Evolutionary conservation across 2,329 filamentous ascomycete genomes (phyloP), one percentile per base, ranked within the genome.

Genomic region (Talaromyces sp.): DNA sequence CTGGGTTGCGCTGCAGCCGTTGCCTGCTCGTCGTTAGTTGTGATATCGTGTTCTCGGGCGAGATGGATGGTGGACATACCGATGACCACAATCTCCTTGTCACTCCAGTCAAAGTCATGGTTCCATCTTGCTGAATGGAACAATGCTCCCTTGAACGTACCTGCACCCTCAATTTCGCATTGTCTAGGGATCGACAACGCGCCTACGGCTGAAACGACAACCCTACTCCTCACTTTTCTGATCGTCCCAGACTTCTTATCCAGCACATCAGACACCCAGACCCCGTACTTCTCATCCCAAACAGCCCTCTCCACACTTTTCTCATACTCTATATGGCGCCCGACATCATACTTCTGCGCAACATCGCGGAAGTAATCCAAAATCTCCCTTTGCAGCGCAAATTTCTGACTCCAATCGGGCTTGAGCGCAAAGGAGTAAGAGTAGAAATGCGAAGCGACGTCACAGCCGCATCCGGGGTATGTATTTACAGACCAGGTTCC

Each of bases 1-100:
- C 66, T 82, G 80, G 0, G 80, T 81, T 6, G 80, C 80, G 57
- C 75, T 78, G 65, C 79, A 81, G 40, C 80, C 79, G 62, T 82
- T 82, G 18, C 77, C 77, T 75, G 18, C 6, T n/a, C n/a, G n/a
- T n/a, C n/a, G n/a, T n/a, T n/a, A n/a, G n/a, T n/a, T n/a, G n/a
- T n/a, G n/a, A n/a, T n/a, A n/a, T n/a, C n/a, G n/a, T n/a, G n/a
- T n/a, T n/a, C n/a, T n/a, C n/a, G n/a, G n/a, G n/a, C n/a, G n/a
- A n/a, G n/a, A n/a, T n/a, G n/a, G n/a, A n/a, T n/a, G n/a, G n/a
- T n/a, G n/a, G n/a, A n/a, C 74, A 14, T 67, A 71, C 75, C 74
- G n/a, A 77, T 58, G 16, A 76, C 71, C 6, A 78, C 71, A 7
- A 79, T 71, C 52, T 77, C 69, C 62, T 77, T 79, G 18, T 67